These are phyloP conservation scores for Epichloe brachyelytri DNA, from an alignment of 2,329 filamentous ascomycete species.

Conservation along the genomic window DNA sequence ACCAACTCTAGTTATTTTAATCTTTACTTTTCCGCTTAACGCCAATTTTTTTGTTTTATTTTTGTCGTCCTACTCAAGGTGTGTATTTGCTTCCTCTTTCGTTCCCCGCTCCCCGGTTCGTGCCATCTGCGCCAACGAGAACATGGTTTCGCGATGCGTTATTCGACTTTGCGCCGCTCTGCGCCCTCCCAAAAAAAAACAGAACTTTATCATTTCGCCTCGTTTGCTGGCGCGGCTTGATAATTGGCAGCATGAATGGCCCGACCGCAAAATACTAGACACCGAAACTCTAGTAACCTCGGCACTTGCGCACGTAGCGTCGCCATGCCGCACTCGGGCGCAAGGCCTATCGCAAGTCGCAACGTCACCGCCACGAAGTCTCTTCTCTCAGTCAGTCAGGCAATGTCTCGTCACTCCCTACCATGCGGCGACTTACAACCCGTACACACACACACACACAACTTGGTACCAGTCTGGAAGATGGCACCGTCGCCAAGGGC, in stretches of 20 bases:
- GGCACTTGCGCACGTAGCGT: not conserved
- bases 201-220: not conserved
- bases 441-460: no score
- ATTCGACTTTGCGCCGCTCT: not conserved
- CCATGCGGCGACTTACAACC: not conserved
- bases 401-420: not conserved
- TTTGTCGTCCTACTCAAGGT: conserved; percentile 2
- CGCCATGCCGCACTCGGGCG: not conserved
- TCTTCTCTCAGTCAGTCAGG: not conserved
- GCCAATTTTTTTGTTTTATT: not conserved
- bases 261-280: not conserved
- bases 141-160: conserved; percentile 3
- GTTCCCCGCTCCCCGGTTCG: not conserved
- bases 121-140: not conserved
- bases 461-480: no score
- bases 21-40: not conserved
- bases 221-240: not conserved
- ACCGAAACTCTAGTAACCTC: not conserved
- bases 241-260: not conserved
- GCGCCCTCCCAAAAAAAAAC: not conserved
- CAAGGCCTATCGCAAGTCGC: not conserved
- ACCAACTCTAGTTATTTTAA: not conserved
- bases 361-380: not conserved
- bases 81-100: not conserved
- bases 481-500: no score